Evolutionary conservation across 106 monocot species (phyloP), one percentile per base, ranked within the genome.

Genomic region (Iris macrosiphon): DNA sequence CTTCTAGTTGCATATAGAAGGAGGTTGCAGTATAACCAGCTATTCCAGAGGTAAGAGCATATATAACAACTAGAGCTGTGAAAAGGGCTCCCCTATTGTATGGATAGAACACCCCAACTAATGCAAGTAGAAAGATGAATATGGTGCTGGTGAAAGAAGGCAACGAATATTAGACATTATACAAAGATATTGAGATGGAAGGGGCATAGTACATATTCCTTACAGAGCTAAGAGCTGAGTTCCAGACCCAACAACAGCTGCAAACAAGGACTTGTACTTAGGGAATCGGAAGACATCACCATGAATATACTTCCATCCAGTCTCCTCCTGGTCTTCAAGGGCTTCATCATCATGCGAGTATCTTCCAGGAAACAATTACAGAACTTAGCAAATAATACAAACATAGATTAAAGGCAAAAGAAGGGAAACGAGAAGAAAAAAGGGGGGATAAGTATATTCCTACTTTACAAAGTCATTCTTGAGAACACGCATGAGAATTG

Each of bases 381-480:
- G 14, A 41, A 32, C 31, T 53, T 32, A 53, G 52, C 32, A 33
- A 20, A 16, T 19, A 7, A 30, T 7, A 3, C 10, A 35, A 35
- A 35, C 34, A 35, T 35, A 35, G 10, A 35, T 35, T 15, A 42
- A 49, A 17, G 13, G 40, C 10, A 26, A 66, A 27, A 12, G 15
- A 49, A 17, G 31, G 40, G 16, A 14, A 45, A 14, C 28, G 59
- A 32, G 8, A 22, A 47, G 22, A 40, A 15, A 51, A 43, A 7
- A 2, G 16, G 22, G 22, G 29, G 29, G 28, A 49, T 16, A 48
- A 1, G 4, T 0, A 6, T 13, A 19, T 42, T 61, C 69, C 68
- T 73, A 82, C 82, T 73, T 82, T 8, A 82, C 61, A 34, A 82
- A 82, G 44, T 82, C 82, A 61, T 82, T 82, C 63, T 73, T 82